A percentile compares a stretch with the other conserved stretches of the same genome.
phyloP scores from a whole-genome alignment of 2,329 filamentous ascomycete species.

The Xylogone sp. region DNA sequence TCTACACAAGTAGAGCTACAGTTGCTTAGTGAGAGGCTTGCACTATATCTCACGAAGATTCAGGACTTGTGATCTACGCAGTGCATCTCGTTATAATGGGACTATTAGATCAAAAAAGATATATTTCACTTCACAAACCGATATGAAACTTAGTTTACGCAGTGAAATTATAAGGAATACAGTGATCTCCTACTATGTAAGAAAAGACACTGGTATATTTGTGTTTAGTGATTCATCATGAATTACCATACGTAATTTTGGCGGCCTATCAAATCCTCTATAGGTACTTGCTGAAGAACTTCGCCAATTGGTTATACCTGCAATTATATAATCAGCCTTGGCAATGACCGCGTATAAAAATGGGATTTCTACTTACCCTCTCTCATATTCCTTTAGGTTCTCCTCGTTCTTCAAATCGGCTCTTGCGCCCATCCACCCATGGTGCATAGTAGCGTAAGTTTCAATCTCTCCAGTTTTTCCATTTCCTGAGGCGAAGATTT shows the following conservation, averaged over 20 bases:
- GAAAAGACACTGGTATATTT: background rate
- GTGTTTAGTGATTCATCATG: background rate
- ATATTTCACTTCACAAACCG: background rate
- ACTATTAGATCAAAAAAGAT: background rate
- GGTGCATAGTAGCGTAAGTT: constrained; percentile 33
- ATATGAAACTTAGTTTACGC: too few species aligned
- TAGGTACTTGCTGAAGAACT: constrained; percentile 15
- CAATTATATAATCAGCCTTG: background rate
- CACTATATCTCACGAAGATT: constrained; percentile 12
- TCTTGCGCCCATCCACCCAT: constrained; percentile 53
- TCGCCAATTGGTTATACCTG: constrained; percentile 18
- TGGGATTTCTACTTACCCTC: constrained; percentile 34
- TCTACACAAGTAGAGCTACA: constrained; percentile 16
- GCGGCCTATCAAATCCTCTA: background rate
- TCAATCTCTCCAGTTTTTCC: constrained; percentile 32
- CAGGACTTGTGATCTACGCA: constrained; percentile 10
- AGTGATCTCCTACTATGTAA: too few species aligned
- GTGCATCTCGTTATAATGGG: background rate
- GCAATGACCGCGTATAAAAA: background rate
- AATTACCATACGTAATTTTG: background rate
- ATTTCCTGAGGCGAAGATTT: constrained; percentile 35
- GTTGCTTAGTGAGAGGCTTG: constrained; percentile 22
- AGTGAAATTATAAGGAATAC: too few species aligned
- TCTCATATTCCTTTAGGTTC: constrained; percentile 42
- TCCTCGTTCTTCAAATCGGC: constrained; percentile 41